These are phyloP conservation scores for Phialemonium atrogriseum DNA, from an alignment of 2,329 filamentous ascomycete genomes.

Conservation along the genomic window DNA sequence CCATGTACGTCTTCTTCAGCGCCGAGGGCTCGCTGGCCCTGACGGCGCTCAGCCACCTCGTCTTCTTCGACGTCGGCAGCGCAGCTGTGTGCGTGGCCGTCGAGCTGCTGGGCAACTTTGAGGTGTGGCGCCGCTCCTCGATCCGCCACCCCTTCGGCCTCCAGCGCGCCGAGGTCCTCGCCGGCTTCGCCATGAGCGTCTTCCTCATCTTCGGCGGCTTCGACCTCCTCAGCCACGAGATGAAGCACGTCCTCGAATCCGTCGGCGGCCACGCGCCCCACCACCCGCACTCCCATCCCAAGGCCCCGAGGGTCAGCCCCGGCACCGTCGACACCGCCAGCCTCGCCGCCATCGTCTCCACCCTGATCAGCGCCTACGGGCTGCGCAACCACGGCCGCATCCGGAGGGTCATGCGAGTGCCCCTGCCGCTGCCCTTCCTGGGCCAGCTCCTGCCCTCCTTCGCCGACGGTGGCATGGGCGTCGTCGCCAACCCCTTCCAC, in stretches of 20 bases:
- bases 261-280: slow-evolving; percentile 58
- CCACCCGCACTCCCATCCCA: slow-evolving; percentile 42
- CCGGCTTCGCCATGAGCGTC: slow-evolving; percentile 92
- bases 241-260: slow-evolving; percentile 82
- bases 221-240: slow-evolving; percentile 86
- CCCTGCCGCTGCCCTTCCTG: slow-evolving; percentile 53
- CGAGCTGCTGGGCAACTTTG: slow-evolving; percentile 91
- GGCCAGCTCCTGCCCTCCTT: slow-evolving; percentile 62
- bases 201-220: slow-evolving; percentile 96
- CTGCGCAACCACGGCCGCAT: slow-evolving; percentile 89
- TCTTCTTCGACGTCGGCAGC: slow-evolving; percentile 91
- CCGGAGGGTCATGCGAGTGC: slow-evolving; percentile 78
- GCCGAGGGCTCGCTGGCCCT: slow-evolving; percentile 81
- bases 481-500: slow-evolving; percentile 93
- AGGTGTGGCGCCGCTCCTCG: slow-evolving; percentile 90
- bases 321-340: slow-evolving; percentile 78
- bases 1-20: slow-evolving; percentile 76
- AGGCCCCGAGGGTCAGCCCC: slow-evolving; percentile 52
- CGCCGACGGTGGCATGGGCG: slow-evolving; percentile 45
- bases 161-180: slow-evolving; percentile 85
- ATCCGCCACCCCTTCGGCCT: slow-evolving; percentile 91
- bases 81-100: slow-evolving; percentile 87
- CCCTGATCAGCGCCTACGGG: slow-evolving; percentile 76
- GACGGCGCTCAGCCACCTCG: slow-evolving; percentile 84
- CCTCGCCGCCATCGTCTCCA: slow-evolving; percentile 72